Evolutionary conservation across 768 basidiomycete genomes (phyloP).

Genomic region (Mycena amicta): DNA sequence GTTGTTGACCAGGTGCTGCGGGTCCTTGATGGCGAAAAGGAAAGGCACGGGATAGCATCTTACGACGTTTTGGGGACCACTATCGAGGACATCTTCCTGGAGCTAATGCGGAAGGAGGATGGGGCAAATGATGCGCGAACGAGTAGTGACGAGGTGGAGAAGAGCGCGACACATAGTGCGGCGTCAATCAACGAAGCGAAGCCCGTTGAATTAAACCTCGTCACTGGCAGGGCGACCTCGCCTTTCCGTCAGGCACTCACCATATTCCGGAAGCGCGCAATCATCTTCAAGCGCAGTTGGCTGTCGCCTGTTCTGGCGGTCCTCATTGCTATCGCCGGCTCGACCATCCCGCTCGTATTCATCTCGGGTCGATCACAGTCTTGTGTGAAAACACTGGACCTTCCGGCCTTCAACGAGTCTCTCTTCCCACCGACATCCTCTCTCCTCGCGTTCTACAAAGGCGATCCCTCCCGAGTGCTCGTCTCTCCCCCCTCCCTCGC

Average conservation of each 20-base stretch:
- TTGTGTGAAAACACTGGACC: conserved; percentile 41
- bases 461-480: conserved; percentile 41
- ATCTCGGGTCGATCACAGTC: conserved; percentile 52
- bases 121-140: conserved; percentile 16
- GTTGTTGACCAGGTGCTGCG: conserved; percentile 59
- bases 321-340: conserved; percentile 58
- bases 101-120: conserved; percentile 59
- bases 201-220: conserved; percentile 39
- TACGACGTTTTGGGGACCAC: conserved; percentile 75
- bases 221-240: conserved; percentile 54
- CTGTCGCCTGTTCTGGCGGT: conserved; percentile 59
- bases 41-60: conserved; percentile 41
- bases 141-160: conserved; percentile 9
- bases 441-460: conserved; percentile 33
- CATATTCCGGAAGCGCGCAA: conserved; percentile 70
- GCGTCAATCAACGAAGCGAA: conserved; percentile 25
- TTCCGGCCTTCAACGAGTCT: conserved; percentile 44
- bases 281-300: conserved; percentile 71
- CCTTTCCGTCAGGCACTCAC: conserved; percentile 69
- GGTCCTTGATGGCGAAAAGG: conserved; percentile 50
- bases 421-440: conserved; percentile 60
- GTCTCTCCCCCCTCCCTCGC: conserved; percentile 58
- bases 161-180: conserved; percentile 14
- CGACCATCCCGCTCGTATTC: conserved; percentile 70
- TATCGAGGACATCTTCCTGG: conserved; percentile 82